These are phyloP conservation scores for Colletotrichum siamense DNA, from an alignment of 2,329 filamentous ascomycete species.

Conservation along the genomic window DNA sequence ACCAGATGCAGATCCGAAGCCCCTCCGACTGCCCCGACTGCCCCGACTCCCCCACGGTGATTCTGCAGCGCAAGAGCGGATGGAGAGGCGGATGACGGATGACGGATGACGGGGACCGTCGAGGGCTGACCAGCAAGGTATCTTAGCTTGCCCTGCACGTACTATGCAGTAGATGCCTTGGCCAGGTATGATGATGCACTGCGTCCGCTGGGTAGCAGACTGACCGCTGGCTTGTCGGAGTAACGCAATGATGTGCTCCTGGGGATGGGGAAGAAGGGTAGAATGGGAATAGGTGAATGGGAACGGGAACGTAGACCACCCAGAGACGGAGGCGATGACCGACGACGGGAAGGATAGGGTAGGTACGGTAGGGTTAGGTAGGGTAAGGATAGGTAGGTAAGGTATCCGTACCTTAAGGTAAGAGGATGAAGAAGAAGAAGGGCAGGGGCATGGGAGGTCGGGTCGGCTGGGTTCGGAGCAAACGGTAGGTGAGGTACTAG, in stretches of 20 bases:
- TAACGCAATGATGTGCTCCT: not conserved
- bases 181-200: not conserved
- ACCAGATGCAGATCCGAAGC: not conserved
- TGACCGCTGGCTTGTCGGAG: not conserved
- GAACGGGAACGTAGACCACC: not conserved
- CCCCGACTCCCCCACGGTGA: too few relatives aligned
- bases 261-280: not conserved
- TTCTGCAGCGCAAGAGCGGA: not conserved
- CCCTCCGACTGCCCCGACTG: too few relatives aligned
- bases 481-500: not conserved
- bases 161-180: not conserved
- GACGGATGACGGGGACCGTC: not conserved
- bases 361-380: not conserved
- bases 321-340: not conserved
- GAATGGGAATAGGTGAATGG: not conserved
- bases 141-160: not conserved
- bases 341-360: not conserved
- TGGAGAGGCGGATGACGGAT: not conserved
- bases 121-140: not conserved
- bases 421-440: too few relatives aligned
- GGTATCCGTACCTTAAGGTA: not conserved
- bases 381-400: not conserved
- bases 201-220: not conserved
- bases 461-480: not conserved
- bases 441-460: not conserved